phyloP scores from a whole-genome alignment of 176 grass and related monocot species.

The Musa itinerans region DNA sequence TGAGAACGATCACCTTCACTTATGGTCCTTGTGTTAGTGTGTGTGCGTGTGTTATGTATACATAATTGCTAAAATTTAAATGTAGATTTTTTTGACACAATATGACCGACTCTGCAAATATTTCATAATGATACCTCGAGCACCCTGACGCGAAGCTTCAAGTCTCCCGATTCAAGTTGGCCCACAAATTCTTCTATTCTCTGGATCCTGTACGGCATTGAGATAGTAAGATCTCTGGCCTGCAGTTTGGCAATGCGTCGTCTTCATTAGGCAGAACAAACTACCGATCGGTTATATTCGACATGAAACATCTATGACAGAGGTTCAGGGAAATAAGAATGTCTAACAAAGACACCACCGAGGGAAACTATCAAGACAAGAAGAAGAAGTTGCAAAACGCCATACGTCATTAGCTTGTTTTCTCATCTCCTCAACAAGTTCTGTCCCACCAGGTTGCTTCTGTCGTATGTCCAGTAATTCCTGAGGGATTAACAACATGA shows the following conservation, averaged over 20 bases:
- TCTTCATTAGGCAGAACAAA: slow-evolving; percentile 6
- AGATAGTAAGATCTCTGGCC: slow-evolving; percentile 81
- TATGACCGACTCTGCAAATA: not conserved
- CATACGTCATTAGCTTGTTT: slow-evolving; percentile 97
- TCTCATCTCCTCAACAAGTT: slow-evolving; percentile 69
- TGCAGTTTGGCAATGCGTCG: slow-evolving; percentile 7
- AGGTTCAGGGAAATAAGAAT: too few relatives aligned
- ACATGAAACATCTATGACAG: not conserved
- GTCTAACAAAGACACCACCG: too few relatives aligned
- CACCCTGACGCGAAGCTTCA: slow-evolving; percentile 91
- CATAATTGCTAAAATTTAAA: too few relatives aligned
- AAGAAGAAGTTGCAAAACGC: slow-evolving; percentile 13
- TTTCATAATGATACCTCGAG: slow-evolving; percentile 56
- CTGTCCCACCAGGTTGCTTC: slow-evolving; percentile 35
- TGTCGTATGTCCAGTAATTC: slow-evolving; percentile 78
- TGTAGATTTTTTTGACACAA: too few relatives aligned
- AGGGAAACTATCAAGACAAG: not conserved
- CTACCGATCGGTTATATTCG: not conserved
- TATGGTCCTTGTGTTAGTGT: too few relatives aligned
- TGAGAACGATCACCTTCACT: too few relatives aligned
- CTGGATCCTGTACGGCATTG: slow-evolving; percentile 90
- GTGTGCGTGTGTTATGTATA: too few relatives aligned
- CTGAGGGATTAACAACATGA: slow-evolving; percentile 27
- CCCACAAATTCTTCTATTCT: slow-evolving; percentile 81
- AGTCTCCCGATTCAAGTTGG: slow-evolving; percentile 84